Percentiles rank a stretch among this genome's conserved stretches.
Conservation (phyloP, 495 filamentous ascomycete genomes). For the Neurospora discreta region DNA sequence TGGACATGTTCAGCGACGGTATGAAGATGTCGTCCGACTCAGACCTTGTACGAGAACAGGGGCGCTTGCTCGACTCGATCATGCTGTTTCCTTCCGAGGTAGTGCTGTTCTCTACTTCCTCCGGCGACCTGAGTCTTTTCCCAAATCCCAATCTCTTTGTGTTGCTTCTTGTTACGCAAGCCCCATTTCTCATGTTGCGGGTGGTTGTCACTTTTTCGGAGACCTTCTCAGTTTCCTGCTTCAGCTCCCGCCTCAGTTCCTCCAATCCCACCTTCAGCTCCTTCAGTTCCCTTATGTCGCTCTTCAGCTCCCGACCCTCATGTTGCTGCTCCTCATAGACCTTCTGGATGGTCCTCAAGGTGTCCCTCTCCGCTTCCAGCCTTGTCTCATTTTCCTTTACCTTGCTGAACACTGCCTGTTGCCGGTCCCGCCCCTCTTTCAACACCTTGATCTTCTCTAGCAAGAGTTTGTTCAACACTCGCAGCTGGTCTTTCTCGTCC, state of each 20-base stretch:
- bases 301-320: not conserved
- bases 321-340: not conserved
- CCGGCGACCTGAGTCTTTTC: not conserved
- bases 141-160: not conserved
- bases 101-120: not conserved
- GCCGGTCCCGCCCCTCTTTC: not conserved
- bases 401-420: not conserved
- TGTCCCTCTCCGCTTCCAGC: not conserved
- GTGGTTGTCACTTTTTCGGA: not conserved
- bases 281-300: not conserved
- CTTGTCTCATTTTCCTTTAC: not conserved
- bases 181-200: not conserved
- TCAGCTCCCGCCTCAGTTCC: not conserved
- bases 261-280: not conserved
- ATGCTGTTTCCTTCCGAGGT: not conserved
- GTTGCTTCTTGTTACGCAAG: not conserved
- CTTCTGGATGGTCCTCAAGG: not conserved
- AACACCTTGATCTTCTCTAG: not conserved
- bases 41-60: not conserved
- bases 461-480: not conserved
- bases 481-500: not conserved
- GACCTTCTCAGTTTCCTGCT: not conserved
- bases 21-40: not conserved
- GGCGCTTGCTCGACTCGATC: not conserved
- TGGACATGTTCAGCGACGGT: not conserved